phyloP scores from a whole-genome alignment of 2,329 filamentous ascomycete species.

The Venturia aucupariae region DNA sequence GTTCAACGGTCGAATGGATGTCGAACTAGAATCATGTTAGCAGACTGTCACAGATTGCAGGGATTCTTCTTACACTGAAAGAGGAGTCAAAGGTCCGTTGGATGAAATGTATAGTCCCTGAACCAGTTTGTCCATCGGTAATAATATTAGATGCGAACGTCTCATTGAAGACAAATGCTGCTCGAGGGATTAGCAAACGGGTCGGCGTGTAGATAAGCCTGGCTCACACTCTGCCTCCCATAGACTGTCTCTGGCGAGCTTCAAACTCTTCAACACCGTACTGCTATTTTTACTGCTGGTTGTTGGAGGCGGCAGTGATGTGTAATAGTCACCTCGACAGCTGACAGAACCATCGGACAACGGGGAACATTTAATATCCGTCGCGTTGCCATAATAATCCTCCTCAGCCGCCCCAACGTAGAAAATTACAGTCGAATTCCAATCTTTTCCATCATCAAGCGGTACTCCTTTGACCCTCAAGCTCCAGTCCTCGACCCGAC shows the following conservation, averaged over 20 bases:
- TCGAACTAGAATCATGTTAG: not conserved
- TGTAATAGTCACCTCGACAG: constrained; percentile 62
- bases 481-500: constrained; percentile 79
- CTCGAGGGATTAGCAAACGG: not conserved
- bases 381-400: not conserved
- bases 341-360: constrained; percentile 39
- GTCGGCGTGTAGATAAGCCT: constrained; percentile 18
- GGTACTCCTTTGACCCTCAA: constrained; percentile 76
- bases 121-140: constrained; percentile 56
- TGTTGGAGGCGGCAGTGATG: constrained; percentile 54
- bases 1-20: not conserved
- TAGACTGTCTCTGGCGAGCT: constrained; percentile 56
- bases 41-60: not conserved
- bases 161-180: not conserved
- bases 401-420: constrained; percentile 73
- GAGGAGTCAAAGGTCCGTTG: constrained; percentile 85
- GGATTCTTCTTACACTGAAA: constrained; percentile 50
- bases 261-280: constrained; percentile 56
- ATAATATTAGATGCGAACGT: constrained; percentile 50
- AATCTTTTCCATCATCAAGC: constrained; percentile 54
- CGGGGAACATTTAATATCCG: not conserved
- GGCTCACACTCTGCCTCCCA: constrained; percentile 70
- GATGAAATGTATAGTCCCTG: constrained; percentile 75
- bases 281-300: constrained; percentile 59
- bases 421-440: constrained; percentile 72